Conservation (phyloP, 176 grass and related monocot species). For the maize (Zea mays) region DNA sequence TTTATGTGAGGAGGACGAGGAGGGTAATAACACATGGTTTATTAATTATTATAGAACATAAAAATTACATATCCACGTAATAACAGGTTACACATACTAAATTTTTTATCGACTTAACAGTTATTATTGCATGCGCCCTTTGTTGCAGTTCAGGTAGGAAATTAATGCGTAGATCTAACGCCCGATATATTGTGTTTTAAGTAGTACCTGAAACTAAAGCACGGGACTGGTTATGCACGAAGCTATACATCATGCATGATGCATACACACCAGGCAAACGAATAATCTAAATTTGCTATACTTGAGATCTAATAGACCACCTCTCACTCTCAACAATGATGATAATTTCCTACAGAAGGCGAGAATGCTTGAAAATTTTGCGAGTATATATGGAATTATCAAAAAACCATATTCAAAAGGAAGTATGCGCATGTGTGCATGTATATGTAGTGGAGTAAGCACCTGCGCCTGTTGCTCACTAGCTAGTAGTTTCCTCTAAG, state of each 20-base stretch:
- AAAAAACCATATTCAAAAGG: background rate
- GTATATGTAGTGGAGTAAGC: background rate
- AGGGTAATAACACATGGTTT: too few relatives aligned
- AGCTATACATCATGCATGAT: background rate
- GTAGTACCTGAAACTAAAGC: background rate
- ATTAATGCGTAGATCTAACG: background rate
- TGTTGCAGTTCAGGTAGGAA: background rate
- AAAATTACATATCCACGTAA: background rate
- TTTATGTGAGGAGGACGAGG: too few relatives aligned
- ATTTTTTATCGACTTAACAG: background rate
- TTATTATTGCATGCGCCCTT: conserved; percentile 52
- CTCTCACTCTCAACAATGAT: background rate
- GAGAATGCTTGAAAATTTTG: background rate
- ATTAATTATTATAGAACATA: background rate
- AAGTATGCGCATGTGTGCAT: background rate
- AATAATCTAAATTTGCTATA: background rate
- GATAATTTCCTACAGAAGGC: background rate
- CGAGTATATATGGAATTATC: background rate
- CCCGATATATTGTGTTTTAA: background rate
- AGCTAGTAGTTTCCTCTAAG: background rate
- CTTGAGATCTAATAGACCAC: conserved; percentile 20
- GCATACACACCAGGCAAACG: background rate
- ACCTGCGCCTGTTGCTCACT: background rate
- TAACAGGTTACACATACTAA: background rate
- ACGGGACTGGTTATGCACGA: background rate